A percentile compares a stretch with the other conserved stretches of the same genome.
Evolutionary conservation across 768 basidiomycete species (phyloP).

Genomic region (Paxillus involutus): DNA sequence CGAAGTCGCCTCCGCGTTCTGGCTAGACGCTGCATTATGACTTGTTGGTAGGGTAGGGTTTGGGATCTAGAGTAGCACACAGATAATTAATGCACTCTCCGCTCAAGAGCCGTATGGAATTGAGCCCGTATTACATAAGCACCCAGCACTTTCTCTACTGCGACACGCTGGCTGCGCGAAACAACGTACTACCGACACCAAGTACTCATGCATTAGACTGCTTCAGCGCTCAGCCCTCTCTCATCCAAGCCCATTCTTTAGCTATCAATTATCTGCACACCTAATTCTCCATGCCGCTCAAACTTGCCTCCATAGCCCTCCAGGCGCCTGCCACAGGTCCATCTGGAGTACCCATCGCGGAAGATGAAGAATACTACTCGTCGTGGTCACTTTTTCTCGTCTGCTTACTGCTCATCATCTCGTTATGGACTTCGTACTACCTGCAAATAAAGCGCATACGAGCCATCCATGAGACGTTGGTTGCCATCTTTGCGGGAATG

Average conservation of each 20-base stretch:
- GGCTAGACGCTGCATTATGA: neutral
- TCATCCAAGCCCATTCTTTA: slow-evolving; percentile 29
- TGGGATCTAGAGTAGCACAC: slow-evolving; percentile 1
- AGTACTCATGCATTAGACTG: too few relatives aligned
- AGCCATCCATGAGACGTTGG: slow-evolving; percentile 92
- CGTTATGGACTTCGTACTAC: slow-evolving; percentile 96
- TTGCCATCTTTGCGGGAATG: slow-evolving; percentile 96
- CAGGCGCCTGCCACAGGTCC: slow-evolving; percentile 24
- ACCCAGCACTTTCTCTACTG: neutral
- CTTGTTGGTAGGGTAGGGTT: neutral
- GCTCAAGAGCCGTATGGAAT: neutral
- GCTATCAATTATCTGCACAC: slow-evolving; percentile 5
- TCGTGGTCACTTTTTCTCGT: slow-evolving; percentile 95
- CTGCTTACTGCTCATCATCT: slow-evolving; percentile 88
- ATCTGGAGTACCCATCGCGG: slow-evolving; percentile 42
- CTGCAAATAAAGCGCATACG: slow-evolving; percentile 96
- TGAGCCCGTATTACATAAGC: slow-evolving; percentile 17
- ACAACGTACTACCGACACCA: too few relatives aligned
- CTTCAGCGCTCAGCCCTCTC: too few relatives aligned
- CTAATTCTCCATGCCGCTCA: slow-evolving; percentile 37
- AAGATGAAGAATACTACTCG: slow-evolving; percentile 89
- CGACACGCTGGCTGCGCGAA: too few relatives aligned
- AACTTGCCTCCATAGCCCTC: slow-evolving; percentile 34
- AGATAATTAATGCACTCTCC: neutral
- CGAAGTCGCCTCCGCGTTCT: slow-evolving; percentile 17